Base-by-base conservation (phyloP, 2,329 filamentous ascomycete genomes). In the Nigrospora sphaerica region DNA sequence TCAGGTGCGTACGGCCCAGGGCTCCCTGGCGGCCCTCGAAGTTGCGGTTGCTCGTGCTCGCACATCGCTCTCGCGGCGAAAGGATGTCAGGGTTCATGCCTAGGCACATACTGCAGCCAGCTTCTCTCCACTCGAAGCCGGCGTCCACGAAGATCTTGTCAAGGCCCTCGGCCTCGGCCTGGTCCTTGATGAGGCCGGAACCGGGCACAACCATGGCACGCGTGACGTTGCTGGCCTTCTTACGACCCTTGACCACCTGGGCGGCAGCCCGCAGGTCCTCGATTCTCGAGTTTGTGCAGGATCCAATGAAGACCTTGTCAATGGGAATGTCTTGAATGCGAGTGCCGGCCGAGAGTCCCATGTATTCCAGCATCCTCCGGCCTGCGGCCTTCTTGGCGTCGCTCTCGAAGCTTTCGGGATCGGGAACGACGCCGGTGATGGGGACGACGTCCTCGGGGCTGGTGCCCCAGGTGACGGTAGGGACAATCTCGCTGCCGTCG, bases 11-110 rank as follows among this genome's bases (percentile, higher is more conserved):
- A 49, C 93, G 82, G 49, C 92, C 88, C 52, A 83, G 83, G 50
- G 92, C 90, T 62, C 93, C 93, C 70, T 98, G 93, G 53, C 93
- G 85, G 51, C 93, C 93, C 66, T 97, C 93, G 57, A 97, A 97
- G 70, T 97, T 97, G 59, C 93, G 87, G 73, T 97, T 97, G 52
- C 88, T 95, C 42, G 93, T 97, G 62, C 86, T 92, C 37, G 93
- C 93, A 64, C 93, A 97, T 60, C 93, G 85, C 71, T 98, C 93
- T 65, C 86, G 80, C 45, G 93, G 91, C 2, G 90, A 83, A 40
- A 97, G 79, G 53, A 98, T 97, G 65, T 98, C 93, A 0, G 93
- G 92, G 74, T 98, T 98, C 92, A 98, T 98, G 64, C 93, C 93
- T 46, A 98, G 78, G 65, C 93, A 97, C 93, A 98, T 98, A 52